phyloP scores from a whole-genome alignment of 352 stramenopile species.

The Globisporangium megalacanthum region DNA sequence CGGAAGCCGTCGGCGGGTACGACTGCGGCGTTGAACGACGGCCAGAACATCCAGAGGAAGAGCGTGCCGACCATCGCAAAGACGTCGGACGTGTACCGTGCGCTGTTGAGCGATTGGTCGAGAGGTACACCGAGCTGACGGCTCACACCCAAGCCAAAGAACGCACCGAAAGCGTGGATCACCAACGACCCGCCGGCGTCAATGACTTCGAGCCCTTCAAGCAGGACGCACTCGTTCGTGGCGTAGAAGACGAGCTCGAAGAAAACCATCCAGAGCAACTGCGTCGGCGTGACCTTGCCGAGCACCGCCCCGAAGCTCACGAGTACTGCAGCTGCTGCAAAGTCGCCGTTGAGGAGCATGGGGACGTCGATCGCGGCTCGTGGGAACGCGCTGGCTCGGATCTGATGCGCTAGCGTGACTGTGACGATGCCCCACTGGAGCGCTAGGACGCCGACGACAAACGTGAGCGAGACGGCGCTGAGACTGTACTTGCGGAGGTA shows the following conservation, averaged over 20 bases:
- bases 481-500: slow-evolving; percentile 83
- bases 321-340: slow-evolving; percentile 66
- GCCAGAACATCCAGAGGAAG: slow-evolving; percentile 88
- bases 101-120: slow-evolving; percentile 53
- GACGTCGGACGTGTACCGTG: slow-evolving; percentile 63
- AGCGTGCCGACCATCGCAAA: slow-evolving; percentile 83
- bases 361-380: slow-evolving; percentile 54
- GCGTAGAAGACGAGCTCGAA: slow-evolving; percentile 73
- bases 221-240: slow-evolving; percentile 72
- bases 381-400: slow-evolving; percentile 36
- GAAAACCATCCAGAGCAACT: slow-evolving; percentile 75
- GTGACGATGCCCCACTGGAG: slow-evolving; percentile 70
- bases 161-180: slow-evolving; percentile 83
- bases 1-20: slow-evolving; percentile 49
- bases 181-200: slow-evolving; percentile 81
- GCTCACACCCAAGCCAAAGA: slow-evolving; percentile 71
- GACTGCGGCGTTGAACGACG: slow-evolving; percentile 76
- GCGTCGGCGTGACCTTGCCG: slow-evolving; percentile 67
- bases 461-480: slow-evolving; percentile 72
- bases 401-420: slow-evolving; percentile 54
- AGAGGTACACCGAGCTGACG: slow-evolving; percentile 48
- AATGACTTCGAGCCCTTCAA: slow-evolving; percentile 46
- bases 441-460: slow-evolving; percentile 59
- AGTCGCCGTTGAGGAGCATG: slow-evolving; percentile 75
- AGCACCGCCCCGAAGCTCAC: slow-evolving; percentile 80